Percentiles rank a stretch among this genome's conserved stretches.
phyloP scores from a whole-genome alignment of 2,329 filamentous ascomycete genomes.

The Xenosphaeropsis pyriputrescens region DNA sequence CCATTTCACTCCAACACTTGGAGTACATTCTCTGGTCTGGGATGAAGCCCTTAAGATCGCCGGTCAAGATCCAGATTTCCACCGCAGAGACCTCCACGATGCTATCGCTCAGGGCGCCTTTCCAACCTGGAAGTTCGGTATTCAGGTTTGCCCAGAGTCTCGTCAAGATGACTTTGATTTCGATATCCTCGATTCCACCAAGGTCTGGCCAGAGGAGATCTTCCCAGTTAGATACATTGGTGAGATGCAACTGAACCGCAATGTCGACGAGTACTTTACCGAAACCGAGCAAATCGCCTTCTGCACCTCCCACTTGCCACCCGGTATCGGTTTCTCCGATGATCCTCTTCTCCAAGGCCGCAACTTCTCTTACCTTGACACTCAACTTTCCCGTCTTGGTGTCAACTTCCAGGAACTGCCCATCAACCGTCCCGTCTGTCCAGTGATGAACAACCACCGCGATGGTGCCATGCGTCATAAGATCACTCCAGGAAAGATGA shows the following conservation, averaged over 20 bases:
- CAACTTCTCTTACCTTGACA: conserved; percentile 54
- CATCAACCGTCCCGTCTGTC: conserved; percentile 62
- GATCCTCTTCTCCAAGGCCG: conserved; percentile 60
- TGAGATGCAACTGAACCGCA: conserved; percentile 65
- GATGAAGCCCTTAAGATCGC: conserved; percentile 65
- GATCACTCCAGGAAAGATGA: conserved; percentile 58
- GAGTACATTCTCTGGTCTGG: conserved; percentile 58
- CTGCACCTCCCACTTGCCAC: conserved; percentile 66
- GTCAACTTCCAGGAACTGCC: conserved; percentile 66
- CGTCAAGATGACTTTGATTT: conserved; percentile 70
- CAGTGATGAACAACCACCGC: conserved; percentile 62
- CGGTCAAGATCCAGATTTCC: conserved; percentile 68
- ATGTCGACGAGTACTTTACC: conserved; percentile 69
- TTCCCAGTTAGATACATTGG: conserved; percentile 67
- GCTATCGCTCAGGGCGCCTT: conserved; percentile 59
- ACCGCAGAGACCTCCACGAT: conserved; percentile 61
- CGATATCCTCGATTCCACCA: conserved; percentile 73
- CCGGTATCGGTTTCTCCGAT: conserved; percentile 60
- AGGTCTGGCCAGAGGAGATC: conserved; percentile 70
- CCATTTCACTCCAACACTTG: conserved; percentile 58
- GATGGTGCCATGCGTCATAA: conserved; percentile 61
- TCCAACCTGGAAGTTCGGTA: conserved; percentile 69
- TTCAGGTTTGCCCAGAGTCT: conserved; percentile 62
- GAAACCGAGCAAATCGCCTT: conserved; percentile 76
- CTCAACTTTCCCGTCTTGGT: conserved; percentile 55